Evolutionary conservation across 73 alveolate species (phyloP), one percentile per base, ranked within the genome.

Genomic region (Paramecium sexaurelia): DNA sequence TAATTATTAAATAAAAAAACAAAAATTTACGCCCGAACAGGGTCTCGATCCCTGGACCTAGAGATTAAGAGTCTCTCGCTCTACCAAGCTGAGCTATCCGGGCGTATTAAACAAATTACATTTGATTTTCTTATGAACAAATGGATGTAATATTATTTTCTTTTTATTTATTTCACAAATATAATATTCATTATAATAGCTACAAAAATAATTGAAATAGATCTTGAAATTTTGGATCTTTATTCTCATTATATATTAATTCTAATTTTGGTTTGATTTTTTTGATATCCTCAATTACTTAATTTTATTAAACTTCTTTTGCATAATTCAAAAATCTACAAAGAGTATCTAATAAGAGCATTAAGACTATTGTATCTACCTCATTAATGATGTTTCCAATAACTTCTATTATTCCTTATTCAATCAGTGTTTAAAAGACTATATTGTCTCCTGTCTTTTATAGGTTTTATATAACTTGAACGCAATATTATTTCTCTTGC

Each of bases 41-140:
- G 87, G 87, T 73, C 87, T 73, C 87, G 87, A 73, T 73, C 87
- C 87, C 87, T 73, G 87, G 87, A 35, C 87, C 87, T 73, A 73
- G 87, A 73, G 87, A 73, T 73, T 73, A 73, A 73, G 87, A 73
- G 87, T 73, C 87, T 73, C 87, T 73, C 87, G 87, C 87, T 73
- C 87, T 73, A 73, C 87, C 87, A 73, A 73, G 84, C 84, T 66
- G 84, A 66, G 84, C 84, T 66, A 66, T 66, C 84, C 84, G 84
- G 84, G 84, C 84, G 84, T 29, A 66, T 33, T 66, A n/a, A 66
- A 51, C 29, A 3, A 51, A 17, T 0, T 51, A 4, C 1, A 10
- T 13, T 51, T 4, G 7, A 51, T 51, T 51, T 51, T 51, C 67
- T 51, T 51, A 51, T 51, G 67, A 51, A 51, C 11, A 29, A 13